Percentiles rank a stretch among this genome's conserved stretches.
Evolutionary conservation across 345 rosid species (phyloP).

Genomic region (Melaleuca alternifolia): DNA sequence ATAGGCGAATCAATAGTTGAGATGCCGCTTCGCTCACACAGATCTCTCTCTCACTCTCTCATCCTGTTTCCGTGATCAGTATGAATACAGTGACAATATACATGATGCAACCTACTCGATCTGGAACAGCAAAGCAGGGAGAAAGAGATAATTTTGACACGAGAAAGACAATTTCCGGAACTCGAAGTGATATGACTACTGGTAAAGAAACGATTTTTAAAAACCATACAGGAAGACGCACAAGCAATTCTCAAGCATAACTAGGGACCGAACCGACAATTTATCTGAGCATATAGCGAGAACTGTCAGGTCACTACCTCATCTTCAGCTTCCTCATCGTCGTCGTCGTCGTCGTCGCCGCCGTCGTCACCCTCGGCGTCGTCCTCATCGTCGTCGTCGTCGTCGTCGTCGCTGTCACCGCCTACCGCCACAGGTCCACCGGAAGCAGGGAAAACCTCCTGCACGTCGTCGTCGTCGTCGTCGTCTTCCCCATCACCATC

Average conservation of each 20-base stretch:
- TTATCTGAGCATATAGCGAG: not conserved
- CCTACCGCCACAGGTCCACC: constrained; percentile 3
- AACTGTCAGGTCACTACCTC: constrained; percentile 1
- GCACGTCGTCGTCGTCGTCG: constrained; percentile 12
- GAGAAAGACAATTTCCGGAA: not conserved
- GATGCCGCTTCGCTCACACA: not conserved
- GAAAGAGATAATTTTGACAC: not conserved
- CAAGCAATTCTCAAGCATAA: not conserved
- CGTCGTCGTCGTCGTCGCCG: constrained; percentile 6
- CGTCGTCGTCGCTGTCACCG: constrained; percentile 1
- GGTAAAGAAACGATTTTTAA: not conserved
- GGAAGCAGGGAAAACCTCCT: constrained; percentile 9
- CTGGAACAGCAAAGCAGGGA: not conserved
- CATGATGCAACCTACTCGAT: not conserved
- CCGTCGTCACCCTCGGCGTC: constrained; percentile 7
- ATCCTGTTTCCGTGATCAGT: not conserved
- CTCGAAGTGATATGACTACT: not conserved
- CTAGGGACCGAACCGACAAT: not conserved
- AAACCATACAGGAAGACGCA: not conserved
- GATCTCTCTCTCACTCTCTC: not conserved
- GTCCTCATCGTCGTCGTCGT: constrained; percentile 1
- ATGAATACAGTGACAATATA: not conserved
- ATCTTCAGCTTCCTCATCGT: constrained; percentile 3
- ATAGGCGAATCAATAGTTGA: not conserved
- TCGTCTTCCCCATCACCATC: not conserved